Base-by-base conservation (phyloP, 163 green algal genomes). In the Volvox carteri region DNA sequence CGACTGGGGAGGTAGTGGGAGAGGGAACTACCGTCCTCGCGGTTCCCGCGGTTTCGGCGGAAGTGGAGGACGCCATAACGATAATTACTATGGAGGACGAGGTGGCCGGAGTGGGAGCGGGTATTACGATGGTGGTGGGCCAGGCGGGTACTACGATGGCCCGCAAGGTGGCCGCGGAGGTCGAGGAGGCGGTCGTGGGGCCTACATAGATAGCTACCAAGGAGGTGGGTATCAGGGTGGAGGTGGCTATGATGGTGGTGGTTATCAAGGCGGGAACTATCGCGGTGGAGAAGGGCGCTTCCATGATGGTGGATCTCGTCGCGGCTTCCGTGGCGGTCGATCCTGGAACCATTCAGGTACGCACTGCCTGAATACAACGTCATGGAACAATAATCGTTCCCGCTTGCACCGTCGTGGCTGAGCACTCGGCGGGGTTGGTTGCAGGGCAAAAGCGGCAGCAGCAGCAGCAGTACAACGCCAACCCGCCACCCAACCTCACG, bases 391-490 rank as follows among this genome's bases (percentile, higher is more conserved):
- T n/a, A n/a, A n/a, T n/a, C n/a, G n/a, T n/a, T n/a, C n/a, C n/a
- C n/a, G n/a, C n/a, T n/a, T n/a, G n/a, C n/a, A n/a, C n/a, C n/a
- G n/a, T n/a, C n/a, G n/a, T n/a, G n/a, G 18, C 58, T 35, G 62
- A 39, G 62, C 54, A 11, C 28, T 23, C 54, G 41, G 70, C 37
- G 41, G 18, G 35, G 41, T 25, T 72, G 48, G 48, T 35, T 54
- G 39, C 78, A 86, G 78, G 78, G 54, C 78, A 86, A 42, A 87
- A 87, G 67, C 81, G 81, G 70, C 67, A 72, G 81, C 72, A 76
- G 52, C 54, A 65, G 54, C 84, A 83, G 72, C 72, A 89, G 84
- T 48, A 42, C 52, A 84, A 89, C 52, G 19, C 72, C 33, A 84
- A 84, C 54, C 84, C 72, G 39, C 84, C 84, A 1, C 84, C 84